Evolutionary conservation across 345 rosid genomes (phyloP).

Genomic region (Raphanus raphanistrum): DNA sequence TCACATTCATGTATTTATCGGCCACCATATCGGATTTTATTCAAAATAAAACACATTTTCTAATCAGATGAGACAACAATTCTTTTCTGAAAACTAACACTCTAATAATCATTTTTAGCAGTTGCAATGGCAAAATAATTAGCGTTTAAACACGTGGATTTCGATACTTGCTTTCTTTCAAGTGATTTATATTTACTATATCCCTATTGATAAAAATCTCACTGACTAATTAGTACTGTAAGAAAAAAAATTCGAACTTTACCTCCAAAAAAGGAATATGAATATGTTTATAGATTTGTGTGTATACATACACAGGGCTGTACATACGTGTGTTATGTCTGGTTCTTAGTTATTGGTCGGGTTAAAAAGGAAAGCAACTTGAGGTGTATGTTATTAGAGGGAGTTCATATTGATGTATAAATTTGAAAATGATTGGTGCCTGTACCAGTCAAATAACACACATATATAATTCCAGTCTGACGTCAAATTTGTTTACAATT

Average conservation of each 20-base stretch:
- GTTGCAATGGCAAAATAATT: background rate
- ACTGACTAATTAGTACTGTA: background rate
- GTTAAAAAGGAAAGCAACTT: constrained; percentile 35
- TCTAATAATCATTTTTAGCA: background rate
- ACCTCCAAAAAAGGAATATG: background rate
- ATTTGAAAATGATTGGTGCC: constrained; percentile 39
- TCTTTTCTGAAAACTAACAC: background rate
- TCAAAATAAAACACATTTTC: constrained; percentile 14
- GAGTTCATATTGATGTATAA: constrained; percentile 26
- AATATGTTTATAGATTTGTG: constrained; percentile 20
- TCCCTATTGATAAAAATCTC: background rate
- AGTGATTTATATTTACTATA: background rate
- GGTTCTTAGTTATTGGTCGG: constrained; percentile 20
- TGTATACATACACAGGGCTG: background rate
- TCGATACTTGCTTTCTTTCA: background rate
- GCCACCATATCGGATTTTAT: constrained; percentile 23
- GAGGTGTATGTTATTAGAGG: constrained; percentile 39
- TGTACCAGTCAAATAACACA: constrained; percentile 27
- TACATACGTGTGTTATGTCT: constrained; percentile 21
- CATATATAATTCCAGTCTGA: constrained; percentile 23
- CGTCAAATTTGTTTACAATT: constrained; percentile 27
- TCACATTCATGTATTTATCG: constrained; percentile 26
- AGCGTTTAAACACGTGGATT: background rate
- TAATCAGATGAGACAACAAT: background rate
- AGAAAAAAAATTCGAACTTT: background rate